phyloP scores from a whole-genome alignment of 139 green algal species.

The Zygnema cylindricum region DNA sequence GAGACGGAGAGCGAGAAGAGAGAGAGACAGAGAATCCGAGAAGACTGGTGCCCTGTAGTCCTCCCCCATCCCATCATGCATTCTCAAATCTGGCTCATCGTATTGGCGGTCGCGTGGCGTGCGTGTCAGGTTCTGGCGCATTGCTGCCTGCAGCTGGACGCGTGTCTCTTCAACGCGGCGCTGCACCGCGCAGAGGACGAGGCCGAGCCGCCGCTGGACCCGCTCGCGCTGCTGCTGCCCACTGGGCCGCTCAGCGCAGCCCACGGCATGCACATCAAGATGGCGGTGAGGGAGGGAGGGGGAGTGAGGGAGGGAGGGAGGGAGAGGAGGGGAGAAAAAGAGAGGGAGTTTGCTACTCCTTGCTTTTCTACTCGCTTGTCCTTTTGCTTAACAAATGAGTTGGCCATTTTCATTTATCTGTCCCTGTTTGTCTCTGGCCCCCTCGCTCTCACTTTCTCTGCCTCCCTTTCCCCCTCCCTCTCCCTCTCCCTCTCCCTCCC shows the following conservation, averaged over 20 bases:
- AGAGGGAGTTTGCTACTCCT: background rate
- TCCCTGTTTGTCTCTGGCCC: background rate
- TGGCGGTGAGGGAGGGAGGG: slow-evolving; percentile 33
- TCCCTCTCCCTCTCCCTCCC: background rate
- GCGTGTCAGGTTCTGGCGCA: slow-evolving; percentile 52
- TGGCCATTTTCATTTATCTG: background rate
- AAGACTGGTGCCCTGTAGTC: too few species aligned
- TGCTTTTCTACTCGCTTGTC: background rate
- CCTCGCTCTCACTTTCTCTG: background rate
- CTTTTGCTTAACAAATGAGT: background rate
- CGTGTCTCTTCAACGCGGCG: slow-evolving; percentile 55
- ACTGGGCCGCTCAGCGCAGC: slow-evolving; percentile 39
- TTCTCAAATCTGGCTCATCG: too few species aligned
- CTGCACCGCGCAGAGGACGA: slow-evolving; percentile 35
- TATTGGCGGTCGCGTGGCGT: too few species aligned
- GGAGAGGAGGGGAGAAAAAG: too few species aligned
- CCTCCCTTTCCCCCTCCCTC: background rate
- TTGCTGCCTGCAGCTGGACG: slow-evolving; percentile 26
- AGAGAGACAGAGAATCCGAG: too few species aligned
- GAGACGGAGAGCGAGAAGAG: too few species aligned
- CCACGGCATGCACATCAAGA: slow-evolving; percentile 53
- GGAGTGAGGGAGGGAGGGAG: too few species aligned
- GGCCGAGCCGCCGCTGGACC: slow-evolving; percentile 38
- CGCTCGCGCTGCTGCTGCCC: slow-evolving; percentile 44
- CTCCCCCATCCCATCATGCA: too few species aligned